phyloP scores from a whole-genome alignment of 169 alveolate species.

The Plasmodium coatneyi region DNA sequence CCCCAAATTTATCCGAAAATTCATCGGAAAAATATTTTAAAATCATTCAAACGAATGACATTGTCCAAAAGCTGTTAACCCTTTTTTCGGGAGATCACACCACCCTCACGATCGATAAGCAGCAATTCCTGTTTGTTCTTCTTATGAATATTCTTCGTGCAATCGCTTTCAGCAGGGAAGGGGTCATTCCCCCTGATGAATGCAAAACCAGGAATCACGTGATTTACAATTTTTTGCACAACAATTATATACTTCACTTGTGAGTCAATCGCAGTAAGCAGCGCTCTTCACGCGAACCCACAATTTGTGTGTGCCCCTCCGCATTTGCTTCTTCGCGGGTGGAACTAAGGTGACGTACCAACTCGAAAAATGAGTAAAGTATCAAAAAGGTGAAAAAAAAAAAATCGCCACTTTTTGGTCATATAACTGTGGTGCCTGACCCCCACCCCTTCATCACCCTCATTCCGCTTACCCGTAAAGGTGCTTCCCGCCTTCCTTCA shows the following conservation, averaged over 20 bases:
- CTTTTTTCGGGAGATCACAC: constrained; percentile 20
- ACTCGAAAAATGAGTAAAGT: background rate
- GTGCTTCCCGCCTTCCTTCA: background rate
- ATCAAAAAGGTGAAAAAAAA: background rate
- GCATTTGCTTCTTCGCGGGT: background rate
- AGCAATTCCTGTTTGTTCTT: constrained; percentile 67
- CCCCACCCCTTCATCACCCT: background rate
- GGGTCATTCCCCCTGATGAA: background rate
- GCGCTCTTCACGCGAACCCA: background rate
- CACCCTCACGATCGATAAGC: constrained; percentile 47
- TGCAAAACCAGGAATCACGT: constrained; percentile 10
- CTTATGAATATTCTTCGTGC: constrained; percentile 46
- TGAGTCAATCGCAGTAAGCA: background rate
- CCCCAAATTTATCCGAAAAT: background rate
- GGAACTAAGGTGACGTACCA: background rate
- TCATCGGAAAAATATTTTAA: background rate
- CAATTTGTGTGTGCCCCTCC: background rate
- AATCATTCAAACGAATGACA: constrained; percentile 54
- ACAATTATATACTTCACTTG: constrained; percentile 36
- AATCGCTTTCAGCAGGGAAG: background rate
- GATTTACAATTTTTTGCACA: constrained; percentile 45
- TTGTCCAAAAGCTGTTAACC: constrained; percentile 3
- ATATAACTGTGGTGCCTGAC: background rate
- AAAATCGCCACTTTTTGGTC: background rate
- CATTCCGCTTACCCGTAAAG: background rate